Base-by-base conservation (phyloP, 108 stramenopile species). In the Asterionellopsis glacialis region DNA sequence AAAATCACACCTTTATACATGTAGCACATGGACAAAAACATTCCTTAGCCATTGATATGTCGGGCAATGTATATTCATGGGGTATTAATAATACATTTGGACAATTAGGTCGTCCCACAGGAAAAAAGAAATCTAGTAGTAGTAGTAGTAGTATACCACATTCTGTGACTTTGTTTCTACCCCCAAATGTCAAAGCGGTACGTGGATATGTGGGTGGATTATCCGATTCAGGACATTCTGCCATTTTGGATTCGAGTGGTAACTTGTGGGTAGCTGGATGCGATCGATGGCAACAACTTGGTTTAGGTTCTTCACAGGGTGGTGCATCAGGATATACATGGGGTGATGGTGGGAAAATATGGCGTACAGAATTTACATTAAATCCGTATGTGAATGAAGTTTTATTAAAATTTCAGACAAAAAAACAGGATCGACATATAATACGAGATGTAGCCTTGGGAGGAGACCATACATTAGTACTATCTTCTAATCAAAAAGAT, bases 231-330 rank as follows among this genome's bases (percentile, higher is more conserved):
- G 84, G 84, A 23, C 84, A 85, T 57, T 80, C 84, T 11, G 84
- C 79, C 26, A 33, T 85, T 4, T 43, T 85, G 1, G 79, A 80
- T 56, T 43, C 42, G 1, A 47, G 63, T 3, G 84, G 81, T 24
- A 38, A 52, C 45, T 58, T 85, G 0, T 82, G 79, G 76, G 58
- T 82, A 50, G 73, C 76, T 23, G 84, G 84, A 26, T 85, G 84
- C 55, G 84, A 85, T 68, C 74, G 84, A 57, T 85, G 84, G 84
- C 84, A 85, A 26, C 84, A 85, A 60, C 66, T 85, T n/a, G 84
- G 81, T 14, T 65, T 85, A 11, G 81, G 84, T 0, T 79, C 77
- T 1, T 26, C 78, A 13, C n/a, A 73, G 39, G 80, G 72, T 11
- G 84, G 84, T 15, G 63, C 79, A 24, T 57, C 72, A 2, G 84